phyloP scores from a whole-genome alignment of 805 yeast species.

The Clavispora vitiphila region DNA sequence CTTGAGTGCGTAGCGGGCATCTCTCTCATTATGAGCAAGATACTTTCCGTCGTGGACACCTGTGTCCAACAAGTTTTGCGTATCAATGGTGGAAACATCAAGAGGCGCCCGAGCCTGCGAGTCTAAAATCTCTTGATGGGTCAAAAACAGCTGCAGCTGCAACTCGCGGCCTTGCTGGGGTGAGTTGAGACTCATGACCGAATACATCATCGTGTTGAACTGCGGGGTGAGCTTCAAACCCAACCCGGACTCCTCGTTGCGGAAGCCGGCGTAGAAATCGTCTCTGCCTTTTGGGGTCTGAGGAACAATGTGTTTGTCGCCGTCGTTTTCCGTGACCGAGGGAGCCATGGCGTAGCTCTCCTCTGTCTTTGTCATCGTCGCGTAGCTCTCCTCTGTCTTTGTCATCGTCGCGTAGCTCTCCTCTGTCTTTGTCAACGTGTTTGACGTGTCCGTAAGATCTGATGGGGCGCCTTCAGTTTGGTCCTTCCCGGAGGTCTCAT shows the following conservation, averaged over 20 bases:
- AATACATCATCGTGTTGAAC: slow-evolving; percentile 37
- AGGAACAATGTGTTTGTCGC: slow-evolving; percentile 15
- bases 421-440: background rate
- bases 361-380: too few species aligned
- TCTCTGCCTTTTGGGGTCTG: slow-evolving; percentile 34
- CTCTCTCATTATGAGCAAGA: background rate
- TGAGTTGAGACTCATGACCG: slow-evolving; percentile 29
- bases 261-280: slow-evolving; percentile 10
- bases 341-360: background rate
- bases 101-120: background rate
- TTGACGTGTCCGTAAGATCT: too few species aligned
- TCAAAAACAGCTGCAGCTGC: background rate
- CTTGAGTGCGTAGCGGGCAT: slow-evolving; percentile 5
- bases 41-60: background rate
- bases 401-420: too few species aligned
- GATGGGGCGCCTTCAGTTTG: too few species aligned
- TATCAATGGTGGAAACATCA: background rate
- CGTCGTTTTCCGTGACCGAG: background rate
- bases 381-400: too few species aligned
- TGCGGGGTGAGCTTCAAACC: slow-evolving; percentile 36
- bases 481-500: too few species aligned
- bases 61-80: background rate
- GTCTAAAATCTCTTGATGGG: background rate
- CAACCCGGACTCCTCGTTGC: slow-evolving; percentile 6
- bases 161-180: slow-evolving; percentile 16